Percentiles rank a stretch among this genome's conserved stretches.
phyloP scores from a whole-genome alignment of 2,329 filamentous ascomycete genomes.

The Dothideomycetes sp. region DNA sequence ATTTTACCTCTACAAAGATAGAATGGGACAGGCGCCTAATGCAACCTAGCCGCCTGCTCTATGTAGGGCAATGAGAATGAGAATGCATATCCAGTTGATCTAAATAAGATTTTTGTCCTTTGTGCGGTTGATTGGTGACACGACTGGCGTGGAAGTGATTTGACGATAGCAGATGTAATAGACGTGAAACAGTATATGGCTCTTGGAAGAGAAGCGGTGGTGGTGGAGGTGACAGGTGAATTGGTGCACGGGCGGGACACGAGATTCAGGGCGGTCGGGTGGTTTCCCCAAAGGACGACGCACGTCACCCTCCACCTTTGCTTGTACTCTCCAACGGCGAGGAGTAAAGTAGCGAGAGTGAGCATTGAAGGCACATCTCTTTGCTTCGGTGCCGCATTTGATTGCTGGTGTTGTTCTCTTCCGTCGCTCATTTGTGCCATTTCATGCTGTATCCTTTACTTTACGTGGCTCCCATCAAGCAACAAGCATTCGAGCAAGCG shows the following conservation, averaged over 20 bases:
- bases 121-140: not conserved
- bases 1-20: slow-evolving; percentile 1
- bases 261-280: too few relatives aligned
- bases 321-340: not conserved
- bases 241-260: not conserved
- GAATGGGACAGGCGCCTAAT: slow-evolving; percentile 2
- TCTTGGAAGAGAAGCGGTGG: not conserved
- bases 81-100: not conserved
- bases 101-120: not conserved
- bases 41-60: slow-evolving; percentile 3
- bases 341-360: not conserved
- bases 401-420: not conserved
- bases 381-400: not conserved
- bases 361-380: not conserved
- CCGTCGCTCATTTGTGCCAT: not conserved
- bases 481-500: not conserved
- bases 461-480: not conserved
- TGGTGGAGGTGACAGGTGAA: not conserved
- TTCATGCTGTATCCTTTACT: not conserved
- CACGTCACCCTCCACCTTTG: not conserved
- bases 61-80: slow-evolving; percentile 7
- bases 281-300: not conserved
- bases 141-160: not conserved
- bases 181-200: not conserved
- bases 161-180: not conserved